phyloP scores from a whole-genome alignment of 441 rosid species.

The Eruca vesicaria region DNA sequence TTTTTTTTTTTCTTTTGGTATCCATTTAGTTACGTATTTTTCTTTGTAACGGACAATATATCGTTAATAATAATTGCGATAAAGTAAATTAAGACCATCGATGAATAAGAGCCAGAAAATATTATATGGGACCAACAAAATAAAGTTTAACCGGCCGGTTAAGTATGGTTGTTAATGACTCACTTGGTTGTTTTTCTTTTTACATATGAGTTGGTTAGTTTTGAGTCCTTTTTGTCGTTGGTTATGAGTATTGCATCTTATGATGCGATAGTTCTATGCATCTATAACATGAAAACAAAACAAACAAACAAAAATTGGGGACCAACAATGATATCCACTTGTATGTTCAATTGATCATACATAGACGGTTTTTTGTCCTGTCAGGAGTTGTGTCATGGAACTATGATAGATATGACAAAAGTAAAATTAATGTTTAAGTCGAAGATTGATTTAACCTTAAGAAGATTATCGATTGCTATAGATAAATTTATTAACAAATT shows the following conservation, averaged over 20 bases:
- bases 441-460: conserved; percentile 34
- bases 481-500: conserved; percentile 5
- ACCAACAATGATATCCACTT: conserved; percentile 12
- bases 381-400: conserved; percentile 23
- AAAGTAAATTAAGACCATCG: neutral
- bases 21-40: neutral
- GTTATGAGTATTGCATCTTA: no score
- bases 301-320: neutral
- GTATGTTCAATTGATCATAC: neutral
- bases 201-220: neutral
- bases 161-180: neutral
- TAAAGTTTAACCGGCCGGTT: conserved; percentile 10
- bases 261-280: no score
- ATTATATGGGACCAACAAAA: neutral
- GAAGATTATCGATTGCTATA: conserved; percentile 16
- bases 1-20: neutral
- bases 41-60: conserved; percentile 9
- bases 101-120: neutral
- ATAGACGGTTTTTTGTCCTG: neutral
- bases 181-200: neutral
- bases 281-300: neutral
- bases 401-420: conserved; percentile 15
- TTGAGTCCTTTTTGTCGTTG: no score
- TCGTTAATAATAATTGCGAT: neutral
- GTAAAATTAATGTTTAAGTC: conserved; percentile 10